phyloP scores from a whole-genome alignment of 768 basidiomycete genomes.

The Cytidiella melzeri region DNA sequence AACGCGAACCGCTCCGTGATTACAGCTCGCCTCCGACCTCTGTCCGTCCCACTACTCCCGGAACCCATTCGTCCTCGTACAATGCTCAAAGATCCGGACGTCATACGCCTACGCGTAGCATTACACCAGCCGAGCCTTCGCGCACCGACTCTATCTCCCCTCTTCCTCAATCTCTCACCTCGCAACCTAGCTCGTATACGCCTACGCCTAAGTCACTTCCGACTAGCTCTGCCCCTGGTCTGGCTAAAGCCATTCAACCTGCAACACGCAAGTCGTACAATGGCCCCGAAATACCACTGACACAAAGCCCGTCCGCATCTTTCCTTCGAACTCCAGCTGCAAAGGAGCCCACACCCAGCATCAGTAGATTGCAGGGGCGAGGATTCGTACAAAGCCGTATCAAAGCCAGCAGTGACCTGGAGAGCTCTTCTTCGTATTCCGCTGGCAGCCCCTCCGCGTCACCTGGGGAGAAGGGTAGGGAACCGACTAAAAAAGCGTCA shows the following conservation, averaged over 20 bases:
- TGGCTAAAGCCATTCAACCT: conserved; percentile 43
- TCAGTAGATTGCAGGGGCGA: conserved; percentile 76
- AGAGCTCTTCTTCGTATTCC: conserved; percentile 25
- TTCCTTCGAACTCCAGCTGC: conserved; percentile 49
- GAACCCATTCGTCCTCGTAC: not conserved
- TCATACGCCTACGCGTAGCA: conserved; percentile 1
- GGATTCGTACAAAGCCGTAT: conserved; percentile 85
- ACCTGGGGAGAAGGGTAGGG: conserved; percentile 29
- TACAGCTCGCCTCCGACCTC: conserved; percentile 4
- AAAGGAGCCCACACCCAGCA: conserved; percentile 77
- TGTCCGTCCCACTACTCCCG: conserved; percentile 5
- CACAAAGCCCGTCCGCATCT: conserved; percentile 44
- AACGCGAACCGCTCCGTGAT: conserved; percentile 4
- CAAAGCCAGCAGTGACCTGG: conserved; percentile 55
- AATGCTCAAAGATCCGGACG: not conserved
- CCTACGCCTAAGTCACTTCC: conserved; percentile 21
- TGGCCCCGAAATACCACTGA: conserved; percentile 38
- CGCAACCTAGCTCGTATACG: conserved; percentile 19
- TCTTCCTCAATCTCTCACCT: conserved; percentile 9
- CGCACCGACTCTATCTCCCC: conserved; percentile 6
- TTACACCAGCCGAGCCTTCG: not conserved
- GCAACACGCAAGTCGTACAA: conserved; percentile 39
- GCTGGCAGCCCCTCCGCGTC: conserved; percentile 20
- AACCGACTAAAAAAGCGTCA: conserved; percentile 25
- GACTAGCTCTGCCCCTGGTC: conserved; percentile 33